These are phyloP conservation scores for Protea cynaroides DNA, from an alignment of 164 flowering plant species.

Conservation along the genomic window DNA sequence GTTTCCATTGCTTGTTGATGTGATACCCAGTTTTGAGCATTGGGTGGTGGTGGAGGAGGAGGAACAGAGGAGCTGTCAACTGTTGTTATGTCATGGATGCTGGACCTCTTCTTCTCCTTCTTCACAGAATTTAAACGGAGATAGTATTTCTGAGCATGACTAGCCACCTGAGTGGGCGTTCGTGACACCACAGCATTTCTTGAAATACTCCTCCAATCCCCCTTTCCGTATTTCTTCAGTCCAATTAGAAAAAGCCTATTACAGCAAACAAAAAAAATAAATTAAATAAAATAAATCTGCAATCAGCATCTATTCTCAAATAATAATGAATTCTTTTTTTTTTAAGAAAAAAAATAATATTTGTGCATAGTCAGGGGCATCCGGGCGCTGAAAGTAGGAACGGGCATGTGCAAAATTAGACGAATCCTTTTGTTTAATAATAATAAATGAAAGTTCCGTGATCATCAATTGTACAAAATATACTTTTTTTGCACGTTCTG, in stretches of 20 bases:
- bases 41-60: too few species aligned
- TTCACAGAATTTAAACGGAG: constrained; percentile 42
- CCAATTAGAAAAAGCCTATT: constrained; percentile 56
- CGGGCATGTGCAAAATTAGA: too few species aligned
- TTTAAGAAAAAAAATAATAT: too few species aligned
- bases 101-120: constrained; percentile 66
- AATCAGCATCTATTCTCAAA: background rate
- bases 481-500: too few species aligned
- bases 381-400: too few species aligned
- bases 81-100: constrained; percentile 74
- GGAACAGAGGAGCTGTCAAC: constrained; percentile 19
- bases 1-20: constrained; percentile 6
- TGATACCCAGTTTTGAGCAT: constrained; percentile 16
- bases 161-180: constrained; percentile 73
- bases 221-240: constrained; percentile 49
- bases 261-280: background rate
- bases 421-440: too few species aligned
- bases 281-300: too few species aligned
- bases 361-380: too few species aligned
- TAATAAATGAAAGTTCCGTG: too few species aligned
- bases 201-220: constrained; percentile 86
- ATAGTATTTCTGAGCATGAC: constrained; percentile 74
- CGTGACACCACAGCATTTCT: constrained; percentile 59
- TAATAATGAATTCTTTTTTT: too few species aligned
- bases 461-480: too few species aligned